Evolutionary conservation across 371 early-diverging fungal species (phyloP).

Genomic region (Paraphysoderma sedebokerense): DNA sequence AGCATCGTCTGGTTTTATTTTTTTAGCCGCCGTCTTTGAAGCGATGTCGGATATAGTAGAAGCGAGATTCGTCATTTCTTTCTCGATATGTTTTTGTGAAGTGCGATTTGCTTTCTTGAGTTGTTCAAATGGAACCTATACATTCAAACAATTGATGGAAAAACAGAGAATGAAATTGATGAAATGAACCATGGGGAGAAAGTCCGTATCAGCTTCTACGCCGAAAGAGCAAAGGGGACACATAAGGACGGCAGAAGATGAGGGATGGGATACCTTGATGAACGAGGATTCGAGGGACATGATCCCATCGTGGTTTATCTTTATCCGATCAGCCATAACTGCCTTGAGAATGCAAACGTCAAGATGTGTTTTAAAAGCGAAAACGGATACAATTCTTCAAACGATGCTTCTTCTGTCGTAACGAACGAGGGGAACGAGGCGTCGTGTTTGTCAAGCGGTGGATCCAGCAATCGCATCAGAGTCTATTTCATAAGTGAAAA

Average conservation of each 20-base stretch:
- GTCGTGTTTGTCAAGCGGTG: slow-evolving; percentile 12
- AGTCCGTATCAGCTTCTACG: no score
- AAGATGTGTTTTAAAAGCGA: slow-evolving; percentile 16
- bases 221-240: no score
- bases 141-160: background rate
- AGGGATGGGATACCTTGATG: slow-evolving; percentile 39
- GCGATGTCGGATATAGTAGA: slow-evolving; percentile 22
- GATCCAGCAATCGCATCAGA: no score
- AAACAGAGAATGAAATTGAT: background rate
- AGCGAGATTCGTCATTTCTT: slow-evolving; percentile 38
- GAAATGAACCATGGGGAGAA: background rate
- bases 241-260: background rate
- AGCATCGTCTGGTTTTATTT: slow-evolving; percentile 23
- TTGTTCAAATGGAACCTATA: slow-evolving; percentile 79
- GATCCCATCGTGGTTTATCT: slow-evolving; percentile 53
- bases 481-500: no score
- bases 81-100: slow-evolving; percentile 65
- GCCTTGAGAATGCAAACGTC: background rate
- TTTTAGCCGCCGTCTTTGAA: slow-evolving; percentile 9
- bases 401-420: background rate
- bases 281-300: slow-evolving; percentile 75
- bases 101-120: slow-evolving; percentile 57
- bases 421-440: background rate
- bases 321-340: slow-evolving; percentile 33
- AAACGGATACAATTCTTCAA: slow-evolving; percentile 9